A percentile compares a stretch with the other conserved stretches of the same genome.
These are phyloP conservation scores for Oemleria cerasiformis DNA, from an alignment of 306 rosid species.

Conservation along the genomic window DNA sequence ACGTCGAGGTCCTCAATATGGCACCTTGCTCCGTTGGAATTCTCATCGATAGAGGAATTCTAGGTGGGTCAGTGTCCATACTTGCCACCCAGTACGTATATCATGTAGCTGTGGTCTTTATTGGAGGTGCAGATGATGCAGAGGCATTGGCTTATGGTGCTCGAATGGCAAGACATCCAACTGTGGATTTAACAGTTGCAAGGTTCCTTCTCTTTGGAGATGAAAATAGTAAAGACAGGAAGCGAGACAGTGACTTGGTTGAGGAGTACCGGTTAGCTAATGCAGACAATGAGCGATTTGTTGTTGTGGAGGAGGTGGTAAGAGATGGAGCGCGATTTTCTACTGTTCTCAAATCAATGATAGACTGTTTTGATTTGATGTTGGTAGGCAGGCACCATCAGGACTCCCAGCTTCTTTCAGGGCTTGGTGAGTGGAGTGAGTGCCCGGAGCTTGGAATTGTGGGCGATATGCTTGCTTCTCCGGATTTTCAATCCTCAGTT, in stretches of 20 bases:
- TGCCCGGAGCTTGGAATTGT: constrained; percentile 58
- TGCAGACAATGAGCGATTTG: constrained; percentile 44
- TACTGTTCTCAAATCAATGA: constrained; percentile 28
- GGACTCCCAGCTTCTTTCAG: constrained; percentile 33
- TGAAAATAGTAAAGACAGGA: constrained; percentile 48
- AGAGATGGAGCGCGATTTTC: constrained; percentile 55
- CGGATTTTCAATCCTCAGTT: constrained; percentile 43
- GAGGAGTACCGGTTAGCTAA: constrained; percentile 45
- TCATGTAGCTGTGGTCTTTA: constrained; percentile 55
- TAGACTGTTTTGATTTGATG: constrained; percentile 62
- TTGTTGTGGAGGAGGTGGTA: constrained; percentile 56
- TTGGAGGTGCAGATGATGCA: constrained; percentile 67
- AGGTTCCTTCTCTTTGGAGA: constrained; percentile 62
- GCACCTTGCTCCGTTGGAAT: constrained; percentile 75
- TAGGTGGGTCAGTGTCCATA: constrained; percentile 30
- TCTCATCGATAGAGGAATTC: constrained; percentile 50
- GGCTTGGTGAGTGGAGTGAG: constrained; percentile 60
- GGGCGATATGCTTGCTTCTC: constrained; percentile 71
- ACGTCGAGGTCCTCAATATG: constrained; percentile 40
- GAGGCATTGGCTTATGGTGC: constrained; percentile 62
- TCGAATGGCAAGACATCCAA: constrained; percentile 52
- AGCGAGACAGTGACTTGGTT: constrained; percentile 47
- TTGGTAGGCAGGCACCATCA: constrained; percentile 56
- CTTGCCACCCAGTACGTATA: constrained; percentile 12
- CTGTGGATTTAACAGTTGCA: constrained; percentile 44